A percentile compares a stretch with the other conserved stretches of the same genome.
Conservation (phyloP, 208 protist genomes). For the Angomonas ambiguus region DNA sequence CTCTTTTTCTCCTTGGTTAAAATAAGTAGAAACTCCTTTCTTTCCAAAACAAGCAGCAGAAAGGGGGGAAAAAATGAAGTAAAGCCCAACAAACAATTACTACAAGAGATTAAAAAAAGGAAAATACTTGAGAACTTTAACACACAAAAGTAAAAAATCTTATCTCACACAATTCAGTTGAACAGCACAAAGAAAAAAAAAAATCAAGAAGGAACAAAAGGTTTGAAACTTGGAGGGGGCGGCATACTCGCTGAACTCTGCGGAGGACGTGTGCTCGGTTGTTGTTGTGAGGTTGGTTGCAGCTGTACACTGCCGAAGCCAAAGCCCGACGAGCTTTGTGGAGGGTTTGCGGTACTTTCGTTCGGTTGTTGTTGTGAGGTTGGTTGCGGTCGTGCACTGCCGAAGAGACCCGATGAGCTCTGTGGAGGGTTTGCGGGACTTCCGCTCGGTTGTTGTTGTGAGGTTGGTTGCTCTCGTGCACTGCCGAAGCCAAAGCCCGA, state of each 20-base stretch:
- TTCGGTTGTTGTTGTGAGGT: neutral
- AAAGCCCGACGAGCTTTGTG: neutral
- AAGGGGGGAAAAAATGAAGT: neutral
- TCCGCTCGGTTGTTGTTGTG: neutral
- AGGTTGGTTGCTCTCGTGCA: neutral
- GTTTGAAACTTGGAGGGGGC: constrained; percentile 14
- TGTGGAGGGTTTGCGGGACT: neutral
- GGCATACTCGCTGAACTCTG: too few species aligned
- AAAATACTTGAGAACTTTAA: too few species aligned
- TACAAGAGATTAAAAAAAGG: neutral
- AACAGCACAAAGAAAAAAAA: neutral
- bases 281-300: neutral
- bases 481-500: too few species aligned
- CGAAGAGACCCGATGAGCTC: neutral
- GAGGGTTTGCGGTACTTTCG: neutral
- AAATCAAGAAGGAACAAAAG: constrained; percentile 12
- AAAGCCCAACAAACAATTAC: neutral
- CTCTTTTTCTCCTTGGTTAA: neutral
- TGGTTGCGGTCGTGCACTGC: neutral
- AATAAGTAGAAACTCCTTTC: neutral
- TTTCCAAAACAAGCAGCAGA: neutral
- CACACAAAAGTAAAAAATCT: neutral
- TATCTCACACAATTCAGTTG: neutral
- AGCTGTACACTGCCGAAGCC: neutral
- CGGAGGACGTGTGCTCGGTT: neutral